Percentiles rank a stretch among this genome's conserved stretches.
Evolutionary conservation across 306 rosid species (phyloP).

Genomic region (Prunus persica): Prunus_persica_NCBIv2 NC_034014.1:18909501-18910000

Average conservation of each 20-base stretch:
- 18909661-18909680: background rate
- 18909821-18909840: conserved; percentile 40
- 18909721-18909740: conserved; percentile 30
- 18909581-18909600: background rate
- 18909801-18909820: background rate
- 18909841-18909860: background rate
- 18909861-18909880: background rate
- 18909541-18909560: background rate
- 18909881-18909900: background rate
- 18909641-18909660: background rate
- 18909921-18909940: background rate
- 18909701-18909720: conserved; percentile 8
- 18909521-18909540: too few relatives aligned
- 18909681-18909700: background rate
- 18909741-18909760: conserved; percentile 33
- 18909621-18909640: conserved; percentile 36
- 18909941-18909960: conserved; percentile 34
- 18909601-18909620: conserved; percentile 38
- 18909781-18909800: background rate
- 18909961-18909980: conserved; percentile 18
- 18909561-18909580: background rate
- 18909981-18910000: background rate
- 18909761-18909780: conserved; percentile 7
- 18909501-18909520: conserved; percentile 2
- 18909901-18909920: conserved; percentile 3